phyloP scores from a whole-genome alignment of 2,329 filamentous ascomycete genomes.

The Ampelomyces quisqualis region DNA sequence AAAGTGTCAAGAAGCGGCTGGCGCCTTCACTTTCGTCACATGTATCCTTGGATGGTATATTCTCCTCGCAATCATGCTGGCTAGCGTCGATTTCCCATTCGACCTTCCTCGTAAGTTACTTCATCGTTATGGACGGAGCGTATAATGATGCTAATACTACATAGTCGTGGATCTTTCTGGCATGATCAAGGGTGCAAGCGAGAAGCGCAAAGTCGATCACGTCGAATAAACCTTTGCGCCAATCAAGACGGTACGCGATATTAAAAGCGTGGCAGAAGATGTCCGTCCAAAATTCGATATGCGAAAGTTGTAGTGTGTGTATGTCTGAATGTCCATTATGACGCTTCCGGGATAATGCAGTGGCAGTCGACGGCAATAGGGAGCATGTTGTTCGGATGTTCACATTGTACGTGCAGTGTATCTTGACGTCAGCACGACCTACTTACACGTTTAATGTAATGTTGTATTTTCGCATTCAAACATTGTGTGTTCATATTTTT shows the following conservation, averaged over 20 bases:
- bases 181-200: constrained; percentile 49
- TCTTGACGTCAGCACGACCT: neutral
- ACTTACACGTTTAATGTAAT: neutral
- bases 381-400: neutral
- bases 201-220: constrained; percentile 32
- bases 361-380: too few species aligned
- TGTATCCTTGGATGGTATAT: constrained; percentile 56
- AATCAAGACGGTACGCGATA: too few species aligned
- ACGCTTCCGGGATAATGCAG: neutral
- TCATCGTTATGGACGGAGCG: neutral
- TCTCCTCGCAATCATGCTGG: constrained; percentile 56
- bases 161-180: constrained; percentile 49
- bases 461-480: too few species aligned
- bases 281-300: too few species aligned
- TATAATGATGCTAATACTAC: constrained; percentile 3
- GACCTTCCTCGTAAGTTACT: constrained; percentile 46
- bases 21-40: constrained; percentile 53
- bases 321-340: neutral
- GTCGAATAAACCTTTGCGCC: constrained; percentile 20
- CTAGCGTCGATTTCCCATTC: constrained; percentile 56
- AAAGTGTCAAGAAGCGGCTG: constrained; percentile 45
- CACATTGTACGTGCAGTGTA: neutral
- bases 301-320: too few species aligned
- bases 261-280: too few species aligned
- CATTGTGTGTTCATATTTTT: too few species aligned